Conservation (phyloP, 208 protist genomes). For the Strigomonas galati region DNA sequence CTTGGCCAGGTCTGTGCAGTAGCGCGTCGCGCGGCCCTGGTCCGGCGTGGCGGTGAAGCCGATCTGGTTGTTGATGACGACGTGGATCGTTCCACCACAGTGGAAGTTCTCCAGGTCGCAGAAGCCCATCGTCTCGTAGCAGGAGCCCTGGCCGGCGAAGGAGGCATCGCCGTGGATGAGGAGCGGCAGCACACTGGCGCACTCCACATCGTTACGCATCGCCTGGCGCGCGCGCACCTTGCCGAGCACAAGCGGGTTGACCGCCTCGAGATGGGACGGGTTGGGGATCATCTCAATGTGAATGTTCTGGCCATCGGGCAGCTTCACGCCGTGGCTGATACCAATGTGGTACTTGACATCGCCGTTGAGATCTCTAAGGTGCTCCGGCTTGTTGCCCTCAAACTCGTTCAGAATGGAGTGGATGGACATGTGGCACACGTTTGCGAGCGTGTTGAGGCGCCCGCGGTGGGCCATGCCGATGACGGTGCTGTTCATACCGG, state of each 20-base stretch:
- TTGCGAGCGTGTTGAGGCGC: constrained; percentile 96
- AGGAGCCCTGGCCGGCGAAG: constrained; percentile 95
- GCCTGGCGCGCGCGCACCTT: constrained; percentile 95
- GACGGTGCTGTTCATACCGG: constrained; percentile 89
- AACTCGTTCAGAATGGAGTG: constrained; percentile 91
- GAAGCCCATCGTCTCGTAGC: constrained; percentile 97
- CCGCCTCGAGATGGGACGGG: constrained; percentile 98
- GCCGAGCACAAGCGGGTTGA: constrained; percentile 97
- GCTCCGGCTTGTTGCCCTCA: constrained; percentile 48
- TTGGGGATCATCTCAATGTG: constrained; percentile 97
- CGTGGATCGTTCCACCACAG: constrained; percentile 97
- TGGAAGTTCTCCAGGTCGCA: constrained; percentile 92
- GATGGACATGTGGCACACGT: constrained; percentile 94
- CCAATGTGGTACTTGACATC: constrained; percentile 99
- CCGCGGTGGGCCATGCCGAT: constrained; percentile 99
- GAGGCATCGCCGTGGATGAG: constrained; percentile 98
- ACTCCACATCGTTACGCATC: constrained; percentile 69
- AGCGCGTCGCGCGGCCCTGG: constrained; percentile 89
- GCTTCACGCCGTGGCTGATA: constrained; percentile 52
- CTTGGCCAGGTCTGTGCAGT: constrained; percentile 97
- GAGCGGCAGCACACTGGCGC: constrained; percentile 72
- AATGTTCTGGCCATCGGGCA: constrained; percentile 80
- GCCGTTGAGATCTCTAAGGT: constrained; percentile 53
- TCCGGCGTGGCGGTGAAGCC: constrained; percentile 97
- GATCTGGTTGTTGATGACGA: constrained; percentile 99